A percentile compares a stretch with the other conserved stretches of the same genome.
Conservation (phyloP, 192 early-diverging fungal genomes). For the Diversispora eburnea region DNA sequence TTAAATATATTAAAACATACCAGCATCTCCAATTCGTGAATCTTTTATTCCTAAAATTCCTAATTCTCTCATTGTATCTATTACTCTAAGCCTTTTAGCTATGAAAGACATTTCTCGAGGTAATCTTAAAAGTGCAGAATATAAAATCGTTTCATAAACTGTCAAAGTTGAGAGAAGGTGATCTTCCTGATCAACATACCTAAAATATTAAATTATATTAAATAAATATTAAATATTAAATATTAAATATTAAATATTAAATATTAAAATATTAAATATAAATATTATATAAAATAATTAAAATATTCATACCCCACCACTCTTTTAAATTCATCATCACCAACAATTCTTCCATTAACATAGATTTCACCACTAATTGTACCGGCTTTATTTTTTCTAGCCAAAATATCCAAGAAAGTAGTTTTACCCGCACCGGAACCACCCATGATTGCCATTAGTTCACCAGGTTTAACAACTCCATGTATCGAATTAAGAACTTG, state of each 20-base stretch:
- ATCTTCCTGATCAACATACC: slow-evolving; percentile 93
- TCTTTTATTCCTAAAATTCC: slow-evolving; percentile 81
- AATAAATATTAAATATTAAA: neutral
- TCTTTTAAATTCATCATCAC: slow-evolving; percentile 62
- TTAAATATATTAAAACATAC: slow-evolving; percentile 2
- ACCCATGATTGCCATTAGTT: slow-evolving; percentile 92
- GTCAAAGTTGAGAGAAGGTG: slow-evolving; percentile 81
- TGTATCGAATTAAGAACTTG: slow-evolving; percentile 49
- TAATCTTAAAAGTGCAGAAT: slow-evolving; percentile 81
- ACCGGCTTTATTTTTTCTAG: slow-evolving; percentile 67
- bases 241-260: neutral
- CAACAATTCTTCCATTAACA: slow-evolving; percentile 70
- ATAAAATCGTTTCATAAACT: slow-evolving; percentile 86
- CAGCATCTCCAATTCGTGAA: slow-evolving; percentile 67
- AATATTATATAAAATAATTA: slow-evolving; percentile 22
- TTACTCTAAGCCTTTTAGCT: slow-evolving; percentile 67
- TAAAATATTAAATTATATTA: slow-evolving; percentile 15
- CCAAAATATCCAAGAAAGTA: slow-evolving; percentile 86
- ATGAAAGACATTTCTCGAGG: slow-evolving; percentile 65
- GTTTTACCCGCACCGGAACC: slow-evolving; percentile 93
- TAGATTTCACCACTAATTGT: slow-evolving; percentile 68
- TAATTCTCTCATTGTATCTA: slow-evolving; percentile 81
- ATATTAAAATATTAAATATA: no score
- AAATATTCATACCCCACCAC: slow-evolving; percentile 71
- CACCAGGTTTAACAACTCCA: slow-evolving; percentile 76